Evolutionary conservation across 805 yeast species (phyloP), one percentile per base, ranked within the genome.

Genomic region (Ascoidea rubescens): DNA sequence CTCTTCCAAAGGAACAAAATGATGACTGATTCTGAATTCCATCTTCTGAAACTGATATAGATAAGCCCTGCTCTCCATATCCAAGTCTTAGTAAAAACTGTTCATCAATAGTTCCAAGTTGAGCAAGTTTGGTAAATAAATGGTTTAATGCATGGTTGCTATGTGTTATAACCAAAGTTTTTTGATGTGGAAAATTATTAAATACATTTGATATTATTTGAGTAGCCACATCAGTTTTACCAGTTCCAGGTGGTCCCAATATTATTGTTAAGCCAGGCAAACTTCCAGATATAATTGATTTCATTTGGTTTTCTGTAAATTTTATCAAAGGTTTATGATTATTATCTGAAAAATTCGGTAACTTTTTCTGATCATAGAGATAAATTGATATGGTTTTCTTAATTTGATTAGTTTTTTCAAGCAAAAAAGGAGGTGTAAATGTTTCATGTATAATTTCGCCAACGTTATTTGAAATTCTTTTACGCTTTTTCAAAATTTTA

Each of bases 161-260:
- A 21, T 59, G 61, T 4, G 71, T 54, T 4, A 71, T 52, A 5
- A 71, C 55, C 32, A 71, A 51, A 0, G 61, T 66, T 10, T 61
- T 55, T 48, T 67, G 67, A 10, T 52, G 37, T 1, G 66, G 59
- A 43, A 53, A 56, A 49, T 60, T 64, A n/a, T 59, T 58, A 30
- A 51, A 50, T 5, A 70, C 45, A 4, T 56, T 51, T 21, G 57
- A 50, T 16, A 67, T 51, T 14, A 65, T 54, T 48, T 64, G 62
- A 1, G 62, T 52, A 4, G 64, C 55, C 8, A 63, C 57, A 17
- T 59, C 67, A 1, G 72, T 63, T 51, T 70, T 71, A 1, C 77
- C 64, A 1, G 60, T 51, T 16, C 59, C 59, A 14, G 59, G 49
- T 4, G 53, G 48, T 4, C 65, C 64, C 21, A 53, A 52, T 7